These are phyloP conservation scores for Phytopythium boreale DNA, from an alignment of 352 stramenopile species.

Conservation along the genomic window DNA sequence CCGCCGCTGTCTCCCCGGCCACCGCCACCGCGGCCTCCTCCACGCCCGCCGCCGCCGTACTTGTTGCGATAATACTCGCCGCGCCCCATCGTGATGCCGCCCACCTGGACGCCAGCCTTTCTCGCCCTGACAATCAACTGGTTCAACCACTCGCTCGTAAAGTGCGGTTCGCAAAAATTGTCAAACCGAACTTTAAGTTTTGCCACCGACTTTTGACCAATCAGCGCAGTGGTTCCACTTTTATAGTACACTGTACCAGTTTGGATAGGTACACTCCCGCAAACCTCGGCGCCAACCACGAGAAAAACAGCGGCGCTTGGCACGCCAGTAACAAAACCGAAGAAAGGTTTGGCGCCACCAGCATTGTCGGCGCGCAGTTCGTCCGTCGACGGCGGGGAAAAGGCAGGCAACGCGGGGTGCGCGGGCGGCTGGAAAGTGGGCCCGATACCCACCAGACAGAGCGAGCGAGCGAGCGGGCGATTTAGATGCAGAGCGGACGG, in stretches of 20 bases:
- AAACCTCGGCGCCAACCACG: conserved; percentile 1
- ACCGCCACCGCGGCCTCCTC: conserved; percentile 16
- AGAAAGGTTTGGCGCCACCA: not conserved
- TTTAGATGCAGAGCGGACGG: conserved; percentile 34
- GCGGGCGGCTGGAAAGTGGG: not conserved
- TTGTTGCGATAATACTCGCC: conserved; percentile 91
- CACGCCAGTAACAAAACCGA: conserved; percentile 1
- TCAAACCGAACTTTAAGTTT: too few species aligned
- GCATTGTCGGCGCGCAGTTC: not conserved
- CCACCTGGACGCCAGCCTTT: too few species aligned
- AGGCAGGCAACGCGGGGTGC: not conserved
- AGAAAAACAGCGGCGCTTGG: not conserved
- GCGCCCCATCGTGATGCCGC: conserved; percentile 73
- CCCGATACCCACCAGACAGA: not conserved
- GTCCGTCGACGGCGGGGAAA: not conserved
- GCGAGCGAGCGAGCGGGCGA: conserved; percentile 1
- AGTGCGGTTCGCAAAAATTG: too few species aligned
- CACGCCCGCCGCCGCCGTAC: conserved; percentile 60
- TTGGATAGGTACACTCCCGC: not conserved
- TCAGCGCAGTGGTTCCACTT: not conserved
- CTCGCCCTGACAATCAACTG: not conserved
- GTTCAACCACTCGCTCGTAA: not conserved
- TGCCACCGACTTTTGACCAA: not conserved
- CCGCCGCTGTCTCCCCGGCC: conserved; percentile 16
- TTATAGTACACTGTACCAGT: not conserved